A percentile compares a stretch with the other conserved stretches of the same genome.
These are phyloP conservation scores for Stephanodiscus triporus DNA, from an alignment of 108 stramenopile species.

Conservation along the genomic window DNA sequence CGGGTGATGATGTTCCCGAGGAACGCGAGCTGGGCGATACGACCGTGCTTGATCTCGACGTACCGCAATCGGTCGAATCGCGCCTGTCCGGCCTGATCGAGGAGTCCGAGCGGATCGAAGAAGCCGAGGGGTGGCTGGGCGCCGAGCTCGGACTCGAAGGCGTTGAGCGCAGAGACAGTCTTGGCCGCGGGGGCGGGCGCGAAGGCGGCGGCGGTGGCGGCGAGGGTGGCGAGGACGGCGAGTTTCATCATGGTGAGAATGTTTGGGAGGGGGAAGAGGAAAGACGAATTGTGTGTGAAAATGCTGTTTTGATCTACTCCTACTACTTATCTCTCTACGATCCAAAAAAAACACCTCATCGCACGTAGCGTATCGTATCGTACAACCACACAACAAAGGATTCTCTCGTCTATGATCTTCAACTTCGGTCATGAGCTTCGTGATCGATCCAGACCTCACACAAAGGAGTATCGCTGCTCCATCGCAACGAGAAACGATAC, in stretches of 20 bases:
- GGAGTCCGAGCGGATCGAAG: slow-evolving; percentile 74
- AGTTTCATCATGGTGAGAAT: not conserved
- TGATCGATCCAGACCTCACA: no score
- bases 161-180: slow-evolving; percentile 35
- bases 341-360: no score
- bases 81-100: slow-evolving; percentile 53
- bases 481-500: no score
- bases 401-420: no score
- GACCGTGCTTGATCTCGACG: slow-evolving; percentile 76
- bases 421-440: not conserved
- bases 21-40: slow-evolving; percentile 85
- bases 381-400: no score
- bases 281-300: not conserved
- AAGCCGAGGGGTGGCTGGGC: slow-evolving; percentile 79
- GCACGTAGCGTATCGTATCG: no score
- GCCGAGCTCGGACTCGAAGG: slow-evolving; percentile 55
- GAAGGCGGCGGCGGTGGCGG: not conserved
- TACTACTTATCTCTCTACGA: no score
- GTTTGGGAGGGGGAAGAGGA: not conserved
- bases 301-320: not conserved
- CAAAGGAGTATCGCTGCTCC: no score
- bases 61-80: slow-evolving; percentile 53
- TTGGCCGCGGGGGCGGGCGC: slow-evolving; percentile 6
- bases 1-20: slow-evolving; percentile 81
- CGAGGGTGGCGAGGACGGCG: not conserved